Evolutionary conservation across 1,284 basidiomycete genomes (phyloP).

Genomic region (Pseudozyma sp.): DNA sequence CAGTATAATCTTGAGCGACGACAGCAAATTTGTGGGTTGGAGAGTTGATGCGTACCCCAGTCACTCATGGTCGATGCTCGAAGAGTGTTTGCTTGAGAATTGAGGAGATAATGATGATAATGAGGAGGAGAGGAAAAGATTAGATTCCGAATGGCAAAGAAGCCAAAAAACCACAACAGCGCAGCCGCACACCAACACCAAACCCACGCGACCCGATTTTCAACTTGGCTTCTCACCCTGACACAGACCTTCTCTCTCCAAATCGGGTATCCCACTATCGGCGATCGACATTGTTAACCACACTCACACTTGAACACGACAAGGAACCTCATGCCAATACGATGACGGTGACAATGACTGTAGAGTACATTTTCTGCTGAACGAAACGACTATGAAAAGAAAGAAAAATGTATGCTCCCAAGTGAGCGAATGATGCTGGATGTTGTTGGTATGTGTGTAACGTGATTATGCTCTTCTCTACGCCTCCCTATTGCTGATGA

Average conservation of each 20-base stretch:
- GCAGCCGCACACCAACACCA: too few relatives aligned
- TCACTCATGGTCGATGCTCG: conserved; percentile 49
- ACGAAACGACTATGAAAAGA: not conserved
- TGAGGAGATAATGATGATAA: conserved; percentile 5
- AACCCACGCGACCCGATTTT: too few relatives aligned
- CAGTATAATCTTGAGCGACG: not conserved
- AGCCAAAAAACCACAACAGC: too few relatives aligned
- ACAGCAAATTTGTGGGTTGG: not conserved
- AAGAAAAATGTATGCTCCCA: conserved; percentile 8
- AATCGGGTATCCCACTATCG: too few relatives aligned
- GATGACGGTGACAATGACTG: not conserved
- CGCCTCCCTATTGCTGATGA: not conserved
- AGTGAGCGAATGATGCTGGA: conserved; percentile 5
- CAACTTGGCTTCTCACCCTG: too few relatives aligned
- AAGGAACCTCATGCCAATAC: too few relatives aligned
- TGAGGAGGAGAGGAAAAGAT: conserved; percentile 4
- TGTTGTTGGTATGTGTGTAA: too few relatives aligned
- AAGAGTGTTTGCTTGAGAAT: not conserved
- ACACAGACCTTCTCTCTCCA: too few relatives aligned
- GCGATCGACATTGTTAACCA: too few relatives aligned
- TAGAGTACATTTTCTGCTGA: not conserved
- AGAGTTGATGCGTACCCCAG: conserved; percentile 50
- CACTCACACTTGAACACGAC: too few relatives aligned
- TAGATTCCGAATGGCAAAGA: too few relatives aligned
- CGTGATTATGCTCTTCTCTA: too few relatives aligned